phyloP scores from a whole-genome alignment of 2,329 filamentous ascomycete genomes.

The Ophiostoma ulmi region DNA sequence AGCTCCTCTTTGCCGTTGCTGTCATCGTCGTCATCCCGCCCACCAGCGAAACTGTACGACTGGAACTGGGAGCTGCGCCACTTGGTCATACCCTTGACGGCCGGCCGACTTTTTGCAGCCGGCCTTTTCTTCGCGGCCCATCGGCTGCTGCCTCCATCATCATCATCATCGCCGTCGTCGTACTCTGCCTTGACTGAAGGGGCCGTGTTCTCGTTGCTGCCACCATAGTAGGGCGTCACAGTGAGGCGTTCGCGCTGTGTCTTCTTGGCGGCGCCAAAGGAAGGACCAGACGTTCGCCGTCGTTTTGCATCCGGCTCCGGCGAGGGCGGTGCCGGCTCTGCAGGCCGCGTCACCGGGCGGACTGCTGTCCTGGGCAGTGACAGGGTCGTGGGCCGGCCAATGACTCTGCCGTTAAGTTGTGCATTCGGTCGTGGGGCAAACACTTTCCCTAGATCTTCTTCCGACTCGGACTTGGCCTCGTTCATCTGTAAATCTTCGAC shows the following conservation, averaged over 20 bases:
- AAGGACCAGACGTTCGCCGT: neutral
- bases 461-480: conserved; percentile 3
- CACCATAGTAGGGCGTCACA: conserved; percentile 4
- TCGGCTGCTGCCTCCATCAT: conserved; percentile 19
- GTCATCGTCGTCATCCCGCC: neutral
- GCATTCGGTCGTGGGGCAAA: neutral
- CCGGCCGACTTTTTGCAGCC: conserved; percentile 16
- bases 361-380: neutral
- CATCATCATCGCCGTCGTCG: conserved; percentile 26
- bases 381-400: neutral
- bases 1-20: neutral
- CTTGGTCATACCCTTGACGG: conserved; percentile 27
- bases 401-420: neutral
- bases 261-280: conserved; percentile 11
- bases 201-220: neutral
- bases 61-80: conserved; percentile 27
- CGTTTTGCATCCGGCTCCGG: conserved; percentile 13
- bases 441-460: neutral
- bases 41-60: conserved; percentile 25
- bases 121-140: conserved; percentile 15
- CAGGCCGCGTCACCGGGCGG: neutral
- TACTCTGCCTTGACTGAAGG: conserved; percentile 17
- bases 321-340: neutral
- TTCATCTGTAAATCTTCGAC: neutral
- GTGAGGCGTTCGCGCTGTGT: conserved; percentile 16